Evolutionary conservation across 257 asterid species (phyloP), one percentile per base, ranked within the genome.

Genomic region (Jacaranda mimosifolia): DNA sequence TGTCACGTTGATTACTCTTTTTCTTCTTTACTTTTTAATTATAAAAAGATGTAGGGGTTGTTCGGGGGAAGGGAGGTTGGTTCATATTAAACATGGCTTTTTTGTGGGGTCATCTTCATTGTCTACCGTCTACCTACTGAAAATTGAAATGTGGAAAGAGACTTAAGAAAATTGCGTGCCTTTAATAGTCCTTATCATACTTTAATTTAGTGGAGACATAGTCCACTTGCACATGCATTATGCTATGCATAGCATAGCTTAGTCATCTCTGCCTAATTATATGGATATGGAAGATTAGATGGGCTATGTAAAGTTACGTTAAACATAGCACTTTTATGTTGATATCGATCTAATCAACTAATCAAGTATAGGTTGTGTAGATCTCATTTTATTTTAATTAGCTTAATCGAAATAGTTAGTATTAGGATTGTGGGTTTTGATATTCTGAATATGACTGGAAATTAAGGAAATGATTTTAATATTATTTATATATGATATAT

Each of bases 81-180:
- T 18, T 57, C 13, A 57, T 57, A 18, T n/a, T 55, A 3, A 14
- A 7, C 40, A 4, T 15, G 43, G 77, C 6, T 18, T 42, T 65
- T 35, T 56, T 9, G 42, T 36, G 56, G 51, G 72, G 83, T 74
- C 81, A 49, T 74, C 78, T 74, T 78, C 83, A 78, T 15, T 56
- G 56, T 10, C 75, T 35, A 78, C 32, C 59, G 59, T 59, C 75
- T 26, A 43, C 76, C 69, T 51, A 35, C 57, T 53, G 65, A 73
- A 77, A 77, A 78, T 83, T 79, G 83, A 39, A 51, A 17, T 17
- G 45, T 8, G 7, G 79, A 83, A 83, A 79, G 48, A 48, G 73
- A 66, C 39, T 70, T 74, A 72, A 6, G 72, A 72, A 40, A 67
- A 13, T 66, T 45, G 70, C 76, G 35, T 53, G 3, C 53, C 68